Conservation (phyloP, 2,329 filamentous ascomycete genomes). For the Colletotrichum eremochloae region DNA sequence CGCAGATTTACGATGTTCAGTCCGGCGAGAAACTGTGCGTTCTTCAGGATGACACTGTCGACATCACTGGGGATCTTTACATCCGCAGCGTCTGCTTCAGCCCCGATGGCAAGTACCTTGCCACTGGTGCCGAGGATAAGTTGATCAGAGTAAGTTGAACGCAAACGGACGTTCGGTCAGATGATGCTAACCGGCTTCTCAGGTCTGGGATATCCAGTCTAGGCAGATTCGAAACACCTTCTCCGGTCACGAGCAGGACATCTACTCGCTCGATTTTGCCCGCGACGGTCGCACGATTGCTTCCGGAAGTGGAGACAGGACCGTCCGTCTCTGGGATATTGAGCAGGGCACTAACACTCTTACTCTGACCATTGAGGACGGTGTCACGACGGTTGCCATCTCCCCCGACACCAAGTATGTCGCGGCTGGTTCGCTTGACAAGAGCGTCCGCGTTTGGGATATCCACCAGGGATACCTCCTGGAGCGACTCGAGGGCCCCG, state of each 20-base stretch:
- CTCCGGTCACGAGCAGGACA: constrained; percentile 97
- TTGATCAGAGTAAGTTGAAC: constrained; percentile 82
- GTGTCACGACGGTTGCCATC: constrained; percentile 97
- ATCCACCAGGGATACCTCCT: constrained; percentile 87
- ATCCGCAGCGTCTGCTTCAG: constrained; percentile 99
- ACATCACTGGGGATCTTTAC: constrained; percentile 92
- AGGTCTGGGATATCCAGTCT: constrained; percentile 94
- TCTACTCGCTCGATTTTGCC: constrained; percentile 96
- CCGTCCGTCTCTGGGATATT: constrained; percentile 96
- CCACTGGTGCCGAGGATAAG: constrained; percentile 97
- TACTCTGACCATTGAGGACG: constrained; percentile 93
- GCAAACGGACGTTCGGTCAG: background rate
- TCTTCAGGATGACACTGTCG: constrained; percentile 88
- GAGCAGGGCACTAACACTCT: constrained; percentile 85
- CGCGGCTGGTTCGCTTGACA: constrained; percentile 94
- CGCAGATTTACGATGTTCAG: constrained; percentile 97
- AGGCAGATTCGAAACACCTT: constrained; percentile 93
- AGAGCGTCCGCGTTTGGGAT: constrained; percentile 98
- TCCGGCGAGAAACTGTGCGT: constrained; percentile 90
- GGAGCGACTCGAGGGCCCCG: constrained; percentile 90
- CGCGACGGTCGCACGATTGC: constrained; percentile 94
- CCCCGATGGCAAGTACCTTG: constrained; percentile 92
- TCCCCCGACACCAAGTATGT: constrained; percentile 95
- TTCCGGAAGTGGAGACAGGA: constrained; percentile 94
- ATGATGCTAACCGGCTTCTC: constrained; percentile 40